Evolutionary conservation across 163 green algal species (phyloP).

Genomic region (Scenedesmus sp.): DNA sequence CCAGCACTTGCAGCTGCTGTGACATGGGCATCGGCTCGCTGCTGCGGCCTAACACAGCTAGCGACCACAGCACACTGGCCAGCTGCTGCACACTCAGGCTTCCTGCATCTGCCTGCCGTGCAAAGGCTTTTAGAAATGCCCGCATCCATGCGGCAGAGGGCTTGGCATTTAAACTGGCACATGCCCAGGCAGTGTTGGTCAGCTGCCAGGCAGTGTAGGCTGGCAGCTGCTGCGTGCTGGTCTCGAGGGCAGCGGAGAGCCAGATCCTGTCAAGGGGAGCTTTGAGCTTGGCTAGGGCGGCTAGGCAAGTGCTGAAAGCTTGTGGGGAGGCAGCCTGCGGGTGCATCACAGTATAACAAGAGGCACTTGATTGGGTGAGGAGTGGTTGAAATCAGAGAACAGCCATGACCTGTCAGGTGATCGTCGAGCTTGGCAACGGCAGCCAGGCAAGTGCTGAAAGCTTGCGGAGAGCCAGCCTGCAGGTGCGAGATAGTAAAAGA

Average conservation of each 20-base stretch:
- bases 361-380: not conserved
- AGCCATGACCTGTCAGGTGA: no score
- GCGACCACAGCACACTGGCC: constrained; percentile 25
- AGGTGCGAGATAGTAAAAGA: no score
- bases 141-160: constrained; percentile 8
- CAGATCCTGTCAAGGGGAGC: not conserved
- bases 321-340: no score
- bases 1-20: constrained; percentile 36
- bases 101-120: not conserved
- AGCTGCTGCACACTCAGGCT: constrained; percentile 30
- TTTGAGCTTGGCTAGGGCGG: no score
- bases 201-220: constrained; percentile 31
- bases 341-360: no score
- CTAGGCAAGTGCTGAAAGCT: not conserved
- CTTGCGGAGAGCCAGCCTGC: no score
- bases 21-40: not conserved
- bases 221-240: not conserved
- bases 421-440: no score
- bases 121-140: not conserved
- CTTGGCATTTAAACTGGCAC: not conserved
- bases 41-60: not conserved
- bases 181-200: constrained; percentile 20
- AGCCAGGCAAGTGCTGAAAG: no score
- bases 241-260: not conserved
- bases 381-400: no score